A percentile compares a stretch with the other conserved stretches of the same genome.
Conservation (phyloP, 306 rosid genomes). For the Biancaea sappan region DNA sequence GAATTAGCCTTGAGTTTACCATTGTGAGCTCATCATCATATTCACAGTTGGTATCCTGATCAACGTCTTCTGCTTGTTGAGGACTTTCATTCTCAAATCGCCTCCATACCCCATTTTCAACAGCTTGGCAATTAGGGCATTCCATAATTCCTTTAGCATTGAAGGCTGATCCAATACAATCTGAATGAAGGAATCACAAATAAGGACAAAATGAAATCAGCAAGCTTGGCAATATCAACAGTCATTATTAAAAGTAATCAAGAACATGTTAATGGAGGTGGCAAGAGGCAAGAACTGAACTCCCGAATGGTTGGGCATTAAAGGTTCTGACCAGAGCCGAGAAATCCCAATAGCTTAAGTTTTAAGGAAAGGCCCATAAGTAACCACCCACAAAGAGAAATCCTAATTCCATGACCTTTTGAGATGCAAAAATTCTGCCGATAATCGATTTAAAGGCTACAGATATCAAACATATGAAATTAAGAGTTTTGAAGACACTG, state of each 20-base stretch:
- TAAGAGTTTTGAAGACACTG: too few relatives aligned
- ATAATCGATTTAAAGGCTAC: neutral
- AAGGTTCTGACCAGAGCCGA: neutral
- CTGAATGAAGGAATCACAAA: slow-evolving; percentile 6
- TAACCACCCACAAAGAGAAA: neutral
- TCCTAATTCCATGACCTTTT: neutral
- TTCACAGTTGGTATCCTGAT: neutral
- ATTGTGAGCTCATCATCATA: neutral
- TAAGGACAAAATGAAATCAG: neutral
- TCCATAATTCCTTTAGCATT: slow-evolving; percentile 32
- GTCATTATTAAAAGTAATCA: neutral
- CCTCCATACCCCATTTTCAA: slow-evolving; percentile 27
- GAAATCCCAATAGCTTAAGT: neutral
- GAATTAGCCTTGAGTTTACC: slow-evolving; percentile 25
- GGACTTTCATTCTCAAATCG: neutral
- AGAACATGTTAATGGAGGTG: neutral
- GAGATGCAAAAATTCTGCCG: neutral
- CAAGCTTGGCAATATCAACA: neutral
- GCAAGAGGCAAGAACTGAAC: neutral
- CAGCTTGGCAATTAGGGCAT: slow-evolving; percentile 27
- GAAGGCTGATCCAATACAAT: slow-evolving; percentile 37
- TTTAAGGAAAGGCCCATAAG: neutral
- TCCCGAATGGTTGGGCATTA: neutral
- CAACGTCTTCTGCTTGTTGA: neutral
- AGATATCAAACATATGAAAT: neutral